phyloP scores from a whole-genome alignment of 2,329 filamentous ascomycete species.

The Paecilomyces sp. region DNA sequence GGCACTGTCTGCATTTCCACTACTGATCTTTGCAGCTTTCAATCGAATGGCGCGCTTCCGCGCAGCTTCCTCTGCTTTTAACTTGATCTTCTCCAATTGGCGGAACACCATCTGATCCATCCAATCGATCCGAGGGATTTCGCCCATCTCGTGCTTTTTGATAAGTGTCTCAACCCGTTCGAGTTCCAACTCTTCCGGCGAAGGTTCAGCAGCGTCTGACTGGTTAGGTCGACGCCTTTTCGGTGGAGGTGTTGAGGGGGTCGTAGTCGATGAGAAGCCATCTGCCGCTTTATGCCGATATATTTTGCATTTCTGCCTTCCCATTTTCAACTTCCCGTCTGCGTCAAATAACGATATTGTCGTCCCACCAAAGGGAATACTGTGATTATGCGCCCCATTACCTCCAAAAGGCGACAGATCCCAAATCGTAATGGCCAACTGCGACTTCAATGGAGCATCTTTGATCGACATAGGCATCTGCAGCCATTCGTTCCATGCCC shows the following conservation, averaged over 20 bases:
- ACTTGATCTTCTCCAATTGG: conserved; percentile 70
- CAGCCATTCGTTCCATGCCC: conserved; percentile 93
- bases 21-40: conserved; percentile 25
- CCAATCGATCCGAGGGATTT: conserved; percentile 90
- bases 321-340: conserved; percentile 85
- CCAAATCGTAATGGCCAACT: conserved; percentile 90
- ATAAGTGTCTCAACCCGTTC: conserved; percentile 83
- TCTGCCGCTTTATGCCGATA: conserved; percentile 79
- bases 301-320: conserved; percentile 82
- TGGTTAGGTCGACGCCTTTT: conserved; percentile 46
- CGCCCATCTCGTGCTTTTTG: conserved; percentile 97
- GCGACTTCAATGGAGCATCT: conserved; percentile 70
- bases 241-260: conserved; percentile 60
- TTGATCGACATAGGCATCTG: conserved; percentile 78
- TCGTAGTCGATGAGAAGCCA: conserved; percentile 71
- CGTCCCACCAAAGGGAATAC: conserved; percentile 88
- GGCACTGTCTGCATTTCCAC: conserved; percentile 25
- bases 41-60: conserved; percentile 45
- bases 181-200: conserved; percentile 75
- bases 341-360: conserved; percentile 87
- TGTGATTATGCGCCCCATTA: conserved; percentile 62
- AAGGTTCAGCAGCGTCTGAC: conserved; percentile 37
- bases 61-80: conserved; percentile 57
- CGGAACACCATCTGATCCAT: conserved; percentile 91
- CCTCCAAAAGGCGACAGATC: conserved; percentile 78